phyloP scores from a whole-genome alignment of 2,329 filamentous ascomycete genomes.

The Fusarium acutatum region DNA sequence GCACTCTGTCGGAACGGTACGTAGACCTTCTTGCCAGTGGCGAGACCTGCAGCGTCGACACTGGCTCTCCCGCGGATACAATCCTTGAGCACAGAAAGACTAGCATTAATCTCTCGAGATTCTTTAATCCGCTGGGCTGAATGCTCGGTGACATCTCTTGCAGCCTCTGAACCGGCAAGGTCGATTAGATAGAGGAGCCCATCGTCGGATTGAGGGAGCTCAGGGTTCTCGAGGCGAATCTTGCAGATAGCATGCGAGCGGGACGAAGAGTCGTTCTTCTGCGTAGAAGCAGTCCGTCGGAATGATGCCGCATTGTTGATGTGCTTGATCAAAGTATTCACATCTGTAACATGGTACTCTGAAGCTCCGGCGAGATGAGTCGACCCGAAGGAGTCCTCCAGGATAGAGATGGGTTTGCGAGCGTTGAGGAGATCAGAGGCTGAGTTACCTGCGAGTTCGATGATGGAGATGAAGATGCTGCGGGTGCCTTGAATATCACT shows the following conservation, averaged over 20 bases:
- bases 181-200: slow-evolving; percentile 58
- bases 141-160: slow-evolving; percentile 53
- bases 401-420: slow-evolving; percentile 52
- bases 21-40: slow-evolving; percentile 46
- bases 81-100: slow-evolving; percentile 60
- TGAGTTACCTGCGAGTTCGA: slow-evolving; percentile 51
- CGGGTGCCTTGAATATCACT: slow-evolving; percentile 37
- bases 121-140: slow-evolving; percentile 56
- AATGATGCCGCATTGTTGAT: slow-evolving; percentile 52
- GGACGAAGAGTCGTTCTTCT: slow-evolving; percentile 58
- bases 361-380: slow-evolving; percentile 55
- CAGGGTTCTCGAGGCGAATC: slow-evolving; percentile 51
- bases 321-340: slow-evolving; percentile 42
- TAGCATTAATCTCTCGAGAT: slow-evolving; percentile 57
- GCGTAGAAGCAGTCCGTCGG: slow-evolving; percentile 52
- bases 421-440: slow-evolving; percentile 52
- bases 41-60: slow-evolving; percentile 40
- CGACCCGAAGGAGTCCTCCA: slow-evolving; percentile 56
- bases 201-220: slow-evolving; percentile 43
- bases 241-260: slow-evolving; percentile 60
- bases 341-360: slow-evolving; percentile 48
- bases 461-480: slow-evolving; percentile 48
- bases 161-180: slow-evolving; percentile 58
- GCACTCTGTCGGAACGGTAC: slow-evolving; percentile 58
- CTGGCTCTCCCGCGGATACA: slow-evolving; percentile 58